A percentile compares a stretch with the other conserved stretches of the same genome.
Evolutionary conservation across 2,329 filamentous ascomycete genomes (phyloP).

Genomic region (Ascomycota sp.): DNA sequence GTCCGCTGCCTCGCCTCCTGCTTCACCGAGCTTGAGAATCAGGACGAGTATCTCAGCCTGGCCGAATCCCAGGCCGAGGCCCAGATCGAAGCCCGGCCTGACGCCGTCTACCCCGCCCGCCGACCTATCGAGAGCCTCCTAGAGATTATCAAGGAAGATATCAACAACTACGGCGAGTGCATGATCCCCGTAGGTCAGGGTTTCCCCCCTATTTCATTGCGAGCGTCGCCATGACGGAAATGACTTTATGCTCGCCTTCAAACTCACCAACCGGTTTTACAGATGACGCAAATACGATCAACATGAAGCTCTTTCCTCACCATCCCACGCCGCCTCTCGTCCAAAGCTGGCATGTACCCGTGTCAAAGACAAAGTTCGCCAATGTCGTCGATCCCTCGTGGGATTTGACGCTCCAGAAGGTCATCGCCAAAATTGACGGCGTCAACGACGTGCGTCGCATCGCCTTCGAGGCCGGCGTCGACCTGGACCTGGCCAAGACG

Average conservation of each 20-base stretch:
- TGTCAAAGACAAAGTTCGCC: conserved; percentile 46
- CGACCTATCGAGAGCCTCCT: conserved; percentile 66
- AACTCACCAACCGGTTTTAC: not conserved
- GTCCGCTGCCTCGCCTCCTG: conserved; percentile 69
- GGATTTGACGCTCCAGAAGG: conserved; percentile 59
- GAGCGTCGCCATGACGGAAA: no score
- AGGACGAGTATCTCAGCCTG: conserved; percentile 61
- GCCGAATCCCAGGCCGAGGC: conserved; percentile 21
- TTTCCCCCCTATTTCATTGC: not conserved
- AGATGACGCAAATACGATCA: conserved; percentile 88
- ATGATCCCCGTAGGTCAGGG: conserved; percentile 82
- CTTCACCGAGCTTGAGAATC: conserved; percentile 79
- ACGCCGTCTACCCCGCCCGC: conserved; percentile 22
- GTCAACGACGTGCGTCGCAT: conserved; percentile 79
- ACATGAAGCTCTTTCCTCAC: conserved; percentile 85
- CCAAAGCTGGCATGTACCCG: conserved; percentile 76
- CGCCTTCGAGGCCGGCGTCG: conserved; percentile 65
- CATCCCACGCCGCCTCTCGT: conserved; percentile 59
- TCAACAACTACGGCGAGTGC: conserved; percentile 95
- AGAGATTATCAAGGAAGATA: conserved; percentile 61
- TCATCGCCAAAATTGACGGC: conserved; percentile 76
- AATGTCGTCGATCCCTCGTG: conserved; percentile 46
- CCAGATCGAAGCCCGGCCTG: conserved; percentile 24
- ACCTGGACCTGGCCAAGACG: conserved; percentile 66
- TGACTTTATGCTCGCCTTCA: not conserved